Conservation (phyloP, 108 stramenopile species). For the Conticribra guillardii region DNA sequence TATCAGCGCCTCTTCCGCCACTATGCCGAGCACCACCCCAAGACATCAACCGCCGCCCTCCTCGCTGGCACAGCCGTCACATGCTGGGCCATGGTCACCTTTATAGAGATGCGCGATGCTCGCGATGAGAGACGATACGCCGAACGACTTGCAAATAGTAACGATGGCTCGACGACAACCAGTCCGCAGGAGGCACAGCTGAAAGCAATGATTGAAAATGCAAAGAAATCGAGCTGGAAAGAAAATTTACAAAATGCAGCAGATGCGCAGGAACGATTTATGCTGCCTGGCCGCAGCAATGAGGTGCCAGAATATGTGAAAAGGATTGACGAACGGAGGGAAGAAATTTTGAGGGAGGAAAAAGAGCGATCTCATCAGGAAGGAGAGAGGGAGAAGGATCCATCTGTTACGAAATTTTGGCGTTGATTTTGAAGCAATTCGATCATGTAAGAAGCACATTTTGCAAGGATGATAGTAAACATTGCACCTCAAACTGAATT, state of each 20-base stretch:
- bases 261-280: constrained; percentile 58
- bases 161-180: constrained; percentile 1
- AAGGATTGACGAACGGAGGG: constrained; percentile 52
- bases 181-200: constrained; percentile 53
- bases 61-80: background rate
- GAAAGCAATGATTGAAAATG: constrained; percentile 64
- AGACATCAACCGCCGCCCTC: background rate
- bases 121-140: background rate
- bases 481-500: too few relatives aligned
- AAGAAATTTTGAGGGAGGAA: constrained; percentile 52
- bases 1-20: background rate
- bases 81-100: background rate
- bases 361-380: constrained; percentile 35
- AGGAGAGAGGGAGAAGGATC: constrained; percentile 33
- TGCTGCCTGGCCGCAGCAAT: constrained; percentile 50
- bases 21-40: background rate
- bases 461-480: too few relatives aligned
- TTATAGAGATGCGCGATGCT: background rate
- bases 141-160: background rate
- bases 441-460: too few relatives aligned
- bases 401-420: constrained; percentile 29
- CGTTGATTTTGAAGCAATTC: too few relatives aligned
- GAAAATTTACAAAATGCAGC: constrained; percentile 58
- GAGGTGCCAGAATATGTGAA: constrained; percentile 46
- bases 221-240: constrained; percentile 56